These are phyloP conservation scores for Sanghuangporus weigelae DNA, from an alignment of 1,284 basidiomycete genomes.

Conservation along the genomic window DNA sequence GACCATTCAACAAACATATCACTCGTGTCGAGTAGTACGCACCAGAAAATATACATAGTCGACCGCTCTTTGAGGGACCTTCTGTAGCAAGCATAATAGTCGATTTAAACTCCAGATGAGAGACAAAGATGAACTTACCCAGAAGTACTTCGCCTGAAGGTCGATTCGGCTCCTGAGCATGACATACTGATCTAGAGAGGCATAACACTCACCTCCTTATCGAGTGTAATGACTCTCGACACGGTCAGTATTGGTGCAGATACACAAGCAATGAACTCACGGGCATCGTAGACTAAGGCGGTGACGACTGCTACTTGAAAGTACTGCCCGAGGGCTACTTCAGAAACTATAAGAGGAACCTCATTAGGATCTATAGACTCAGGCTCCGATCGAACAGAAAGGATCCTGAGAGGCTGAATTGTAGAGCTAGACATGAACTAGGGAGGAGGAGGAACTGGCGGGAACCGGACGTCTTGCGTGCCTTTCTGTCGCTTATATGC, in stretches of 20 bases:
- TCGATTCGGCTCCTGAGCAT: too few species aligned
- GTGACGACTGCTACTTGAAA: not conserved
- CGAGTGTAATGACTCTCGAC: not conserved
- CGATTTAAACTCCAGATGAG: not conserved
- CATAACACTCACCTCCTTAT: not conserved
- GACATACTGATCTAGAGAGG: too few species aligned
- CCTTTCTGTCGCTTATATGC: not conserved
- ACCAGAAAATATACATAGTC: not conserved
- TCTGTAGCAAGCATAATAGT: not conserved
- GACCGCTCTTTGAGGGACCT: not conserved
- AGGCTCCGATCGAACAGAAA: not conserved
- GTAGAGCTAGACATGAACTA: not conserved
- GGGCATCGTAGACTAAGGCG: not conserved
- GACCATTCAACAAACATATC: not conserved
- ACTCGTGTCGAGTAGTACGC: not conserved
- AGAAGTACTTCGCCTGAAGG: not conserved
- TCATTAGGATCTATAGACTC: not conserved
- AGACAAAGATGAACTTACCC: not conserved
- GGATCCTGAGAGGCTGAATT: not conserved
- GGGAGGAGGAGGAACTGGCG: not conserved
- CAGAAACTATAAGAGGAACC: not conserved
- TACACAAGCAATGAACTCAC: not conserved
- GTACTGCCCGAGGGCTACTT: not conserved
- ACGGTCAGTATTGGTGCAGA: not conserved
- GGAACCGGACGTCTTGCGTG: not conserved